Percentiles rank a stretch among this genome's conserved stretches.
phyloP scores from a whole-genome alignment of 345 rosid species.

The Clarkia xantiana region DNA sequence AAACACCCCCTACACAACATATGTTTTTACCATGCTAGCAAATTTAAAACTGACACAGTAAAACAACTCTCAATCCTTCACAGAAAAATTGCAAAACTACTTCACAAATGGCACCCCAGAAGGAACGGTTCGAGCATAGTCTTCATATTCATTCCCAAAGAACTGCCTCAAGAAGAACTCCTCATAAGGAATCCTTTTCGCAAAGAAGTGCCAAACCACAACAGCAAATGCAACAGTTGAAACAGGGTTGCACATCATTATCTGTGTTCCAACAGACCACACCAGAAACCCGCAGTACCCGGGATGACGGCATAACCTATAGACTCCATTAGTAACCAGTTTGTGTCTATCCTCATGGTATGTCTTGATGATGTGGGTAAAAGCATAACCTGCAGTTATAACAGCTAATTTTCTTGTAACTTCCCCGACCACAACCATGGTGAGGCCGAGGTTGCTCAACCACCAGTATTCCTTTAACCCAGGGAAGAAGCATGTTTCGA shows the following conservation, averaged over 20 bases:
- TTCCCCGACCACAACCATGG: slow-evolving; percentile 22
- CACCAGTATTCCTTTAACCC: slow-evolving; percentile 26
- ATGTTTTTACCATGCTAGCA: too few relatives aligned
- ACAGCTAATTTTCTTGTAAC: slow-evolving; percentile 23
- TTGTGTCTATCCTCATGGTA: slow-evolving; percentile 23
- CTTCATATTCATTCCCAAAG: slow-evolving; percentile 6
- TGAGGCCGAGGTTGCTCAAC: slow-evolving; percentile 27
- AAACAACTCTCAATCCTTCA: too few relatives aligned
- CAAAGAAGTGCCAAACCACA: slow-evolving; percentile 22
- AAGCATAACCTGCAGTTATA: slow-evolving; percentile 30
- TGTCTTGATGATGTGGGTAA: slow-evolving; percentile 27
- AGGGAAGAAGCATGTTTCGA: slow-evolving; percentile 25
- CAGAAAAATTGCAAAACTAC: background rate
- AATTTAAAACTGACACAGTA: too few relatives aligned
- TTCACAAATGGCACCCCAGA: slow-evolving; percentile 15
- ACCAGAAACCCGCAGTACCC: slow-evolving; percentile 29
- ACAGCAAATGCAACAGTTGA: slow-evolving; percentile 23
- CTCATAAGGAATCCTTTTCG: slow-evolving; percentile 11
- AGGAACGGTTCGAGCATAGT: slow-evolving; percentile 10
- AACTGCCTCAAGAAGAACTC: slow-evolving; percentile 12
- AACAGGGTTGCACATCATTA: slow-evolving; percentile 33
- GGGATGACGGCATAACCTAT: slow-evolving; percentile 27
- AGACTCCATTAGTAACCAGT: slow-evolving; percentile 27
- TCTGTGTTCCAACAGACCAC: slow-evolving; percentile 32
- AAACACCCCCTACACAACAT: too few relatives aligned